phyloP scores from a whole-genome alignment of 163 green algal genomes.

The Chlorella variabilis region DNA sequence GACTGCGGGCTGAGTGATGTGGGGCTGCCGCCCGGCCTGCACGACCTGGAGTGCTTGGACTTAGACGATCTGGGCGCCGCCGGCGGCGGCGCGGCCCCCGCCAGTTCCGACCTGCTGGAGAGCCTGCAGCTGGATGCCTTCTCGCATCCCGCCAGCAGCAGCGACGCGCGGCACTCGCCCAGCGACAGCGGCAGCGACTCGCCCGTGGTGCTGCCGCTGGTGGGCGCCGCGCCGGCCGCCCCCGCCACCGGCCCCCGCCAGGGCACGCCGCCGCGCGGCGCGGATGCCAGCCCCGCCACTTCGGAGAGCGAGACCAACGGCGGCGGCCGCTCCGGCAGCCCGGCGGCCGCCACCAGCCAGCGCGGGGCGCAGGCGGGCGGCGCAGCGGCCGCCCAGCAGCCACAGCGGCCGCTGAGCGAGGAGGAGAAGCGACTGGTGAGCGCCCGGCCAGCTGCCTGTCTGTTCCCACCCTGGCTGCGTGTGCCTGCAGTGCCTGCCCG shows the following conservation, averaged over 20 bases:
- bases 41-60: slow-evolving; percentile 18
- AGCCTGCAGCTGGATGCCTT: slow-evolving; percentile 35
- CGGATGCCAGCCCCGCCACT: slow-evolving; percentile 28
- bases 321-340: slow-evolving; percentile 1
- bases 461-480: background rate
- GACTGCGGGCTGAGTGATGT: background rate
- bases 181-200: slow-evolving; percentile 21
- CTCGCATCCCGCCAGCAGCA: background rate
- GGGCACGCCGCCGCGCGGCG: background rate
- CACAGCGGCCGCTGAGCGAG: background rate
- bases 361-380: background rate
- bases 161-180: background rate
- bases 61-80: background rate
- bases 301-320: slow-evolving; percentile 42
- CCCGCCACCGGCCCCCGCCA: background rate
- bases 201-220: background rate
- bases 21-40: background rate
- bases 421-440: slow-evolving; percentile 41
- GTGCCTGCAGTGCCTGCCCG: too few relatives aligned
- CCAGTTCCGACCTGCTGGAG: slow-evolving; percentile 30
- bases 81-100: background rate
- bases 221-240: background rate
- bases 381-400: background rate
- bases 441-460: too few relatives aligned
- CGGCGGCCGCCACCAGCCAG: background rate